phyloP scores from a whole-genome alignment of 2,329 filamentous ascomycete genomes.

The Grosmannia serpens region DNA sequence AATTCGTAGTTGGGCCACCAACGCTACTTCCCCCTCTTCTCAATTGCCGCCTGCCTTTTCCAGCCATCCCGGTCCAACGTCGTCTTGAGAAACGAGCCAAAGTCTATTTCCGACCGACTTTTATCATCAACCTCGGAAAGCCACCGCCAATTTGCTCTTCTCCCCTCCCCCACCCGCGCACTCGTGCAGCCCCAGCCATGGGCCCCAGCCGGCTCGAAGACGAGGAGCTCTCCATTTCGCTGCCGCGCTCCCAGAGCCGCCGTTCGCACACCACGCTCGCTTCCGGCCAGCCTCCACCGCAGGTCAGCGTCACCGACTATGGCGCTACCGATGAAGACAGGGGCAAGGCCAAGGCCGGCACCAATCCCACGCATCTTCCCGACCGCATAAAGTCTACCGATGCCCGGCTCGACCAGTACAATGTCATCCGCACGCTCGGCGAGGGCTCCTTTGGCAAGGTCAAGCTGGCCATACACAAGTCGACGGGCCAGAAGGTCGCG shows the following conservation, averaged over 20 bases:
- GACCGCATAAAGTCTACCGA: slow-evolving; percentile 21
- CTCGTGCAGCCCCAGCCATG: slow-evolving; percentile 22
- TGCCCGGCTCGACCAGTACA: slow-evolving; percentile 60
- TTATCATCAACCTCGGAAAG: neutral
- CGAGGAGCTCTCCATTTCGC: slow-evolving; percentile 71
- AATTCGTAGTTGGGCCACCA: neutral
- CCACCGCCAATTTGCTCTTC: neutral
- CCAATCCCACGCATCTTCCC: slow-evolving; percentile 4
- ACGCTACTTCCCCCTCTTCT: neutral
- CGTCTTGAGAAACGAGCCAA: neutral
- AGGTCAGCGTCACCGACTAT: slow-evolving; percentile 24
- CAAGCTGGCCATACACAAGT: slow-evolving; percentile 86
- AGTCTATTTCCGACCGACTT: neutral
- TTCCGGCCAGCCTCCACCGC: slow-evolving; percentile 22
- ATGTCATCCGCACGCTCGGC: slow-evolving; percentile 77
- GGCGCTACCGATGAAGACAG: slow-evolving; percentile 19
- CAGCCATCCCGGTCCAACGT: neutral
- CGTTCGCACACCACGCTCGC: slow-evolving; percentile 22
- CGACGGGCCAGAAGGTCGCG: slow-evolving; percentile 89
- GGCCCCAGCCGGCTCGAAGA: slow-evolving; percentile 55
- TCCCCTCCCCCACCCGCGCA: neutral
- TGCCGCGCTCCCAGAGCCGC: slow-evolving; percentile 53
- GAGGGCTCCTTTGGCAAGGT: slow-evolving; percentile 98
- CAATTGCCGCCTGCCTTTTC: neutral
- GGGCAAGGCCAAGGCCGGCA: neutral